Evolutionary conservation across 1,284 basidiomycete species (phyloP), one percentile per base, ranked within the genome.

Genomic region (Taiwanofungus camphoratus): DNA sequence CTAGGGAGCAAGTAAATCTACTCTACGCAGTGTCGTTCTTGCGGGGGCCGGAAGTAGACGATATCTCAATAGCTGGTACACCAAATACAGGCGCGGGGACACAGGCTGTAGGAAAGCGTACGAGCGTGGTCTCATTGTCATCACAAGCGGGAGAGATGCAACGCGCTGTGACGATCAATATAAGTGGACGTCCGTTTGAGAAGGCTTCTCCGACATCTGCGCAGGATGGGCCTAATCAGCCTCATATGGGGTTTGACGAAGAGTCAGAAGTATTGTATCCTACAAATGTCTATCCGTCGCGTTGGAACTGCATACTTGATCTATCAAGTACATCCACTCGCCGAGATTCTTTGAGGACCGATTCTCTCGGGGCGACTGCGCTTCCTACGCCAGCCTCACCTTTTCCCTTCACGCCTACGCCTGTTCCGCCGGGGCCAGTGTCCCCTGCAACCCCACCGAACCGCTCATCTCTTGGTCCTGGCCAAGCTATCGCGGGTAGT

Each of bases 231-330:
- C n/a, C n/a, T n/a, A n/a, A n/a, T n/a, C n/a, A n/a, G n/a, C n/a
- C n/a, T n/a, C n/a, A n/a, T n/a, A n/a, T n/a, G n/a, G n/a, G n/a
- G n/a, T n/a, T n/a, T n/a, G n/a, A 49, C 41, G 26, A 27, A 34
- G 39, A 46, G 21, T 27, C 48, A 4, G 49, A 57, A 3, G 45
- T 56, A 8, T 54, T 64, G 0, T 87, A 79, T 52, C 86, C 86
- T 0, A 89, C 91, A 0, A 65, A 66, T 5, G 68, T 76, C 0
- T 94, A 93, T 62, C 77, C 80, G 1, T 91, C 88, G 0, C 70
- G 82, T 19, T 94, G 92, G 92, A 93, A 91, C 53, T 92, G 88
- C 50, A 68, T 86, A 1, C 77, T 95, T 22, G 89, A 93, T 58
- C 70, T 94, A 9, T 73, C 84, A 1, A 66, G 77, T 11, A 60